Evolutionary conservation across 257 asterid genomes (phyloP).

Genomic region (Gynochthodes officinalis): DNA sequence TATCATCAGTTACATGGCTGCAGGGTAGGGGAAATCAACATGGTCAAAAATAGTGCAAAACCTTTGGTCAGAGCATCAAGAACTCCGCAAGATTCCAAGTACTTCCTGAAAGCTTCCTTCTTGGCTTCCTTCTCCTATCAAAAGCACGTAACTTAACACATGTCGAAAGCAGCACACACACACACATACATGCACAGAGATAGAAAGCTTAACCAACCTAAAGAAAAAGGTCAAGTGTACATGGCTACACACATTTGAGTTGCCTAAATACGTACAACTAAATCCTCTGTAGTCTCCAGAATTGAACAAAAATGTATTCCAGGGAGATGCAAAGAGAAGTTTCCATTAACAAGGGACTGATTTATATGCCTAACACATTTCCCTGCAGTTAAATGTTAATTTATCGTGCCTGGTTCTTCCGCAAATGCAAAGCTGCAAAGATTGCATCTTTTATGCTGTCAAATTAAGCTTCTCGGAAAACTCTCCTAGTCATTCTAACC

Average conservation of each 20-base stretch:
- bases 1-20: not conserved
- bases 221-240: not conserved
- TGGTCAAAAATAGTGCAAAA: slow-evolving; percentile 20
- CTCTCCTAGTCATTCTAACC: not conserved
- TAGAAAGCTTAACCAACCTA: not conserved
- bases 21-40: slow-evolving; percentile 6
- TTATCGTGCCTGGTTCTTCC: not conserved
- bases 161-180: not conserved
- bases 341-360: not conserved
- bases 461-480: not conserved
- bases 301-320: not conserved
- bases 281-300: not conserved
- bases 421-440: not conserved
- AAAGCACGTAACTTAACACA: slow-evolving; percentile 4
- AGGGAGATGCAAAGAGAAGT: not conserved
- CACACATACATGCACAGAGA: not conserved
- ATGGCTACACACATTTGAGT: not conserved
- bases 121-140: slow-evolving; percentile 89
- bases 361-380: not conserved
- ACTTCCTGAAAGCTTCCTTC: slow-evolving; percentile 93
- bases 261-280: not conserved
- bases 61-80: slow-evolving; percentile 92
- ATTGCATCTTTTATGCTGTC: not conserved
- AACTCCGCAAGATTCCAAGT: slow-evolving; percentile 84
- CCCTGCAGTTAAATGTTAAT: not conserved